Base-by-base conservation (phyloP, 2,329 filamentous ascomycete species). In the Ophiosphaerella korrae region DNA sequence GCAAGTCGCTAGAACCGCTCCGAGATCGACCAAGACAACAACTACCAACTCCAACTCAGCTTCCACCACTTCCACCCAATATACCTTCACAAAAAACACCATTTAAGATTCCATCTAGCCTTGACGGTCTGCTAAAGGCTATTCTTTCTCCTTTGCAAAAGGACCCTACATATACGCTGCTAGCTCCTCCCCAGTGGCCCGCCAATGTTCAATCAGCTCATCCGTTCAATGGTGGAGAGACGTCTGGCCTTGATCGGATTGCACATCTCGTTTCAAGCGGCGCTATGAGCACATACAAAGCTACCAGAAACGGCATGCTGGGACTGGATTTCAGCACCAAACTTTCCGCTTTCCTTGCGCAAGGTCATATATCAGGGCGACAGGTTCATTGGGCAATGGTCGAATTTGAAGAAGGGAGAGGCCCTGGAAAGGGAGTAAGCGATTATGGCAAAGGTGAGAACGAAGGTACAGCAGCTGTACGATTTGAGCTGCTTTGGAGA, bases 301-400 rank as follows among this genome's bases (percentile, higher is more conserved):
- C 83, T 14, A 89, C 87, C 0, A 82, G 88, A 2, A 91, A 92
- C 52, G 87, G 87, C 0, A 78, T 92, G 1, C 69, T 92, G 0
- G 89, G 88, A 1, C 67, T 78, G 1, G 86, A 90, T 57, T 91
- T 87, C 64, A 89, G 86, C 62, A 91, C 88, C 3, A 92, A 92
- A 53, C 76, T 93, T 0, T 90, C 89, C 0, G 86, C 84, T 0
- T 93, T 85, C 67, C 78, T 93, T 0, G 82, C 88, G 0, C 80
- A 89, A 11, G 90, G 90, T 3, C 88, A 84, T 60, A 77, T 92
- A 37, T 88, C 88, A 0, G 86, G 88, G 1, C 84, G 89, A 1
- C 87, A 90, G 64, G 75, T 93, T 3, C 88, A 93, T 55, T 79
- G 82, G 82, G 80, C 82, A n/a, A 78, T 93, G 42, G 21, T 86